Evolutionary conservation across 2,329 filamentous ascomycete species (phyloP), one percentile per base, ranked within the genome.

Genomic region (Cladophialophora chaetospira): DNA sequence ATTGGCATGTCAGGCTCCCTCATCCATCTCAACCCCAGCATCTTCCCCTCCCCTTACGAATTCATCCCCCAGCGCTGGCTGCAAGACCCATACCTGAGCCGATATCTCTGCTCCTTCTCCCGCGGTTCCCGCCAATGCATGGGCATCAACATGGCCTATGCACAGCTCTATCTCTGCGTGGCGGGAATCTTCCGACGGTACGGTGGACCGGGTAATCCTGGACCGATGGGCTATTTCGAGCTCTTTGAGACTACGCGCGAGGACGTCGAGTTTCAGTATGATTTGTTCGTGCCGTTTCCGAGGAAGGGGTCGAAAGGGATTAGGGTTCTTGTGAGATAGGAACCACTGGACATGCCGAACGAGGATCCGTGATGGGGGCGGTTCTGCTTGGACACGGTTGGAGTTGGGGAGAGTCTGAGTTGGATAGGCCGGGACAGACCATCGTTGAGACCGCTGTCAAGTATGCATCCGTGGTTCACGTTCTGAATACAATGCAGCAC

Each of bases 81-180:
- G 21, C 66, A 1, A 63, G 68, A 25, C 70, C 72, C 4, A 3
- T 57, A 61, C 21, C 63, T 74, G 2, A 70, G 71, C 9, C 68
- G 69, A 21, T 76, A 72, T 55, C 68, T 75, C 50, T 69, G 76
- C 11, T 68, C 67, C 1, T 77, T 77, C 56, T 67, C 70, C 1
- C 70, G 70, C 31, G 77, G 77, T 0, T 70, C 71, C 5, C 66
- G 76, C 8, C 65, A 65, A 10, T 79, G 76, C 59, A 60, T 78
- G 6, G 75, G 76, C 0, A 68, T 75, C 4, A 73, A 72, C 31
- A 55, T 69, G 17, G 66, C 67, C 33, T 63, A 57, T 13, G 66
- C 66, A 17, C 63, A 69, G 51, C 40, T 71, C 15, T 65, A 69
- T 59, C 40, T 69, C 11, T 61, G 57, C 17, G 50, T 71, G 8